phyloP scores from a whole-genome alignment of 2,329 filamentous ascomycete species.

The Ophiostoma tasmaniense region DNA sequence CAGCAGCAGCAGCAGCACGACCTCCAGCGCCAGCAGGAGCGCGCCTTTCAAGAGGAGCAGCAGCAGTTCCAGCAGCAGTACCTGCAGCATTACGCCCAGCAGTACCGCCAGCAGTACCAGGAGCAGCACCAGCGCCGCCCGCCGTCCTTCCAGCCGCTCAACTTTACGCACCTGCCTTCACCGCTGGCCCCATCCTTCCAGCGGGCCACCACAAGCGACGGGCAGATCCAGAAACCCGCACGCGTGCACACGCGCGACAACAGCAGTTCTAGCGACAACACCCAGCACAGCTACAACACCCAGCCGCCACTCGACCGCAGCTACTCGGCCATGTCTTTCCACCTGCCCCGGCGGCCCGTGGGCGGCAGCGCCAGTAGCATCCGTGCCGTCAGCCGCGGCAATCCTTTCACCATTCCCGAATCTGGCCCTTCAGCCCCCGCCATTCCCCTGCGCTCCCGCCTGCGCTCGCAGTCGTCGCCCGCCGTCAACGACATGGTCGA shows the following conservation, averaged over 20 bases:
- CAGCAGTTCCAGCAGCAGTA: slow-evolving; percentile 21
- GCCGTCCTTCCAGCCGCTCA: slow-evolving; percentile 44
- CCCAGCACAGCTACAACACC: slow-evolving; percentile 27
- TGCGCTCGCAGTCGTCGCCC: slow-evolving; percentile 38
- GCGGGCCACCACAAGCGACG: slow-evolving; percentile 23
- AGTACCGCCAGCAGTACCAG: slow-evolving; percentile 15
- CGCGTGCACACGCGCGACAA: slow-evolving; percentile 30
- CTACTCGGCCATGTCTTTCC: slow-evolving; percentile 47
- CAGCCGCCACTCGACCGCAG: slow-evolving; percentile 31
- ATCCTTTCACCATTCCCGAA: not conserved
- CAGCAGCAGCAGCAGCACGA: slow-evolving; percentile 1
- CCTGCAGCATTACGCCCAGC: slow-evolving; percentile 8
- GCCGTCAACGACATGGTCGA: slow-evolving; percentile 45
- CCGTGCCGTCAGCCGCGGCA: not conserved
- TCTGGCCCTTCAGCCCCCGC: not conserved
- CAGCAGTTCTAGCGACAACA: slow-evolving; percentile 22
- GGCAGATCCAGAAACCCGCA: slow-evolving; percentile 31
- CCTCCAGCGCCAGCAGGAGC: slow-evolving; percentile 3
- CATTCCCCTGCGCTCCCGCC: slow-evolving; percentile 39
- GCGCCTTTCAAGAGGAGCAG: slow-evolving; percentile 6
- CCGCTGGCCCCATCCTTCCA: slow-evolving; percentile 47
- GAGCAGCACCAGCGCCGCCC: slow-evolving; percentile 26
- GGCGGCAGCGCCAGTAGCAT: slow-evolving; percentile 10
- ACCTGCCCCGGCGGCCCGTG: slow-evolving; percentile 41
- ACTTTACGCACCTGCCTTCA: slow-evolving; percentile 44